phyloP scores from a whole-genome alignment of 2,329 filamentous ascomycete genomes.

The Fusarium denticulatum region DNA sequence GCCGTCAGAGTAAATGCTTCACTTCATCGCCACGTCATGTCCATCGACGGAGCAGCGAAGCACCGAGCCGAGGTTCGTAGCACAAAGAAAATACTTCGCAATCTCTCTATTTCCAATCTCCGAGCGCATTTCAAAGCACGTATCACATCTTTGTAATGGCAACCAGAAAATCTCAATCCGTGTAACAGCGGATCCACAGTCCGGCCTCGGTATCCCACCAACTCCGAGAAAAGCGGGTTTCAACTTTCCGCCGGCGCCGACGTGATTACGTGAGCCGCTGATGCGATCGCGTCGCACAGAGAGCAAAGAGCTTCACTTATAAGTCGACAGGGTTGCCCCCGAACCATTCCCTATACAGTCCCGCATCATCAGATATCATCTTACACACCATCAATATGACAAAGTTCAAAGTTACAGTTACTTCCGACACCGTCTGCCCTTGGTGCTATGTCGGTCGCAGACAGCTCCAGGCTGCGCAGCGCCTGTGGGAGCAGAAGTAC shows the following conservation, averaged over 20 bases:
- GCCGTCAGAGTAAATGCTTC: background rate
- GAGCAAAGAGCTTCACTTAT: constrained; percentile 10
- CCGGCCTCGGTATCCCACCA: constrained; percentile 34
- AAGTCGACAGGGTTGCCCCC: constrained; percentile 2
- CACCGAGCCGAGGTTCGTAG: background rate
- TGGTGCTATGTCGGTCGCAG: constrained; percentile 62
- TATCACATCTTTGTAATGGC: constrained; percentile 3
- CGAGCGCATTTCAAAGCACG: constrained; percentile 6
- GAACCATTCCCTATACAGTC: background rate
- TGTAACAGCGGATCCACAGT: background rate
- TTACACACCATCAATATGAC: constrained; percentile 64
- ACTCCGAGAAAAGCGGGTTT: constrained; percentile 12
- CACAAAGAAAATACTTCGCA: background rate
- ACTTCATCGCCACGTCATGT: background rate
- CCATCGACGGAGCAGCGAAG: background rate
- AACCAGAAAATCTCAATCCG: background rate
- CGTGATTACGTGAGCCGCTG: constrained; percentile 32
- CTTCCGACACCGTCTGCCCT: constrained; percentile 62
- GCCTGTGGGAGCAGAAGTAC: constrained; percentile 51
- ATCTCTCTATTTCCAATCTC: background rate
- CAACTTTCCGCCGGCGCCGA: constrained; percentile 2
- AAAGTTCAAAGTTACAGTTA: constrained; percentile 56
- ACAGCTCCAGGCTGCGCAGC: constrained; percentile 58
- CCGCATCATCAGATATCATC: background rate
- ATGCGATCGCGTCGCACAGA: constrained; percentile 17